Conservation (phyloP, 2,329 filamentous ascomycete genomes). For the Pyrenochaeta sp. region DNA sequence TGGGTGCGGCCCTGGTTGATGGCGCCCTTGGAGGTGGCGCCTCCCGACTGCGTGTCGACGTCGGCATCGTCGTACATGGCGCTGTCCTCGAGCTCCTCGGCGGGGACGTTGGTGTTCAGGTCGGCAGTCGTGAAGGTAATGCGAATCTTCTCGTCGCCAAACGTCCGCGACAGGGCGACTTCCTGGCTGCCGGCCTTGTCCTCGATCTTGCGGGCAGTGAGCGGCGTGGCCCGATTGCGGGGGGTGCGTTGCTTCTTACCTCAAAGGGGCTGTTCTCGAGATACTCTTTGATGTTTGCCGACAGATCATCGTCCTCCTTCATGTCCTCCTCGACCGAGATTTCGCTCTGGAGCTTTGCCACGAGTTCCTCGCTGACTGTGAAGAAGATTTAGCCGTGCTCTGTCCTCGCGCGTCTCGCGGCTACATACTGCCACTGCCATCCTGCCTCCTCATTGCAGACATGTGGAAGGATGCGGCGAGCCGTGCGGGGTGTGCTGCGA, state of each 20-base stretch:
- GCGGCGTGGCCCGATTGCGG: conserved; percentile 1
- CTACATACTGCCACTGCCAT: conserved; percentile 34
- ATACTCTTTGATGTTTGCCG: conserved; percentile 84
- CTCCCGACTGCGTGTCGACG: conserved; percentile 59
- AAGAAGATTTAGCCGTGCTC: conserved; percentile 16
- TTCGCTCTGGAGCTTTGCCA: conserved; percentile 75
- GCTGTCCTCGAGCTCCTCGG: conserved; percentile 62
- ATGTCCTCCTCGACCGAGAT: conserved; percentile 76
- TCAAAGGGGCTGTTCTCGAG: conserved; percentile 84
- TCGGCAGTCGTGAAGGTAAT: conserved; percentile 87
- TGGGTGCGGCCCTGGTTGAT: conserved; percentile 62
- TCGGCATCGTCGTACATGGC: conserved; percentile 48
- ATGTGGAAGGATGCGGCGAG: conserved; percentile 54
- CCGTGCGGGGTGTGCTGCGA: conserved; percentile 37
- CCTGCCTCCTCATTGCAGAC: conserved; percentile 48
- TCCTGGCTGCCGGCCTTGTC: conserved; percentile 88
- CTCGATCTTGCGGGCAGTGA: conserved; percentile 57
- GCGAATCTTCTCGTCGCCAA: conserved; percentile 88
- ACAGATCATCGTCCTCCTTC: conserved; percentile 73
- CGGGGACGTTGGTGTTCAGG: conserved; percentile 62
- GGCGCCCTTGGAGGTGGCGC: conserved; percentile 63
- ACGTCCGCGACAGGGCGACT: conserved; percentile 81
- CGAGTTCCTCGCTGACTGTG: conserved; percentile 74
- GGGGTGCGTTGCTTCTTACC: conserved; percentile 52
- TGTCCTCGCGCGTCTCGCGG: background rate